These are phyloP conservation scores for Cnidoscolus chayamansa DNA, from an alignment of 441 rosid genomes.

Conservation along the genomic window DNA sequence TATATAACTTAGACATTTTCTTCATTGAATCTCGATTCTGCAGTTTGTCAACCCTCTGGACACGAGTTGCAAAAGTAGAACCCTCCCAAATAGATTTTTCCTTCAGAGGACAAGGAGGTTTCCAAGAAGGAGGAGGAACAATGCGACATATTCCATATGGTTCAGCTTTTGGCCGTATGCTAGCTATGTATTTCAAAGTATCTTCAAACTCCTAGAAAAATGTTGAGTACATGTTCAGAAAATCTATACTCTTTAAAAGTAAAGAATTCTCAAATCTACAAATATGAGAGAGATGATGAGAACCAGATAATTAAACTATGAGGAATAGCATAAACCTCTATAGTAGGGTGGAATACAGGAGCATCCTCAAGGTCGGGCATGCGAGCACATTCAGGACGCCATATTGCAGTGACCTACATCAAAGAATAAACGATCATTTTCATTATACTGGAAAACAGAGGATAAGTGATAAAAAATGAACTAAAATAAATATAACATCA, in stretches of 20 bases:
- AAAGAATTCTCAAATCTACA: slow-evolving; percentile 14
- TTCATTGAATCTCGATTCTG: slow-evolving; percentile 85
- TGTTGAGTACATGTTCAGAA: slow-evolving; percentile 23
- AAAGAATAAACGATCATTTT: slow-evolving; percentile 25
- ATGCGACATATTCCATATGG: slow-evolving; percentile 96
- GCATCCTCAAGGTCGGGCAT: slow-evolving; percentile 79
- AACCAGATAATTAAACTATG: slow-evolving; percentile 20
- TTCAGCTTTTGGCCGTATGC: slow-evolving; percentile 82
- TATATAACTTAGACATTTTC: slow-evolving; percentile 54
- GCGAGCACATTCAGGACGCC: slow-evolving; percentile 70
- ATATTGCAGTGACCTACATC: slow-evolving; percentile 72
- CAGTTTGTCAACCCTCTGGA: slow-evolving; percentile 96
- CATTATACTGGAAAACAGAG: slow-evolving; percentile 24
- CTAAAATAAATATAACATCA: slow-evolving; percentile 13
- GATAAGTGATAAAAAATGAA: slow-evolving; percentile 5
- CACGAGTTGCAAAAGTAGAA: slow-evolving; percentile 82
- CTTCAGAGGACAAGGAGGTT: slow-evolving; percentile 89
- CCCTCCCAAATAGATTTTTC: slow-evolving; percentile 76
- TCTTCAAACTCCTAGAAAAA: slow-evolving; percentile 86
- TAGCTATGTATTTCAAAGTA: slow-evolving; percentile 78
- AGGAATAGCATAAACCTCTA: slow-evolving; percentile 61
- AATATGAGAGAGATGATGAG: background rate
- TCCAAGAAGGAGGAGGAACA: slow-evolving; percentile 98
- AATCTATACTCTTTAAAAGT: background rate
- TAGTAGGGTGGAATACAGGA: slow-evolving; percentile 91